Percentiles rank a stretch among this genome's conserved stretches.
These are phyloP conservation scores for Myriosclerotinia curreyana DNA, from an alignment of 2,329 filamentous ascomycete species.

Conservation along the genomic window DNA sequence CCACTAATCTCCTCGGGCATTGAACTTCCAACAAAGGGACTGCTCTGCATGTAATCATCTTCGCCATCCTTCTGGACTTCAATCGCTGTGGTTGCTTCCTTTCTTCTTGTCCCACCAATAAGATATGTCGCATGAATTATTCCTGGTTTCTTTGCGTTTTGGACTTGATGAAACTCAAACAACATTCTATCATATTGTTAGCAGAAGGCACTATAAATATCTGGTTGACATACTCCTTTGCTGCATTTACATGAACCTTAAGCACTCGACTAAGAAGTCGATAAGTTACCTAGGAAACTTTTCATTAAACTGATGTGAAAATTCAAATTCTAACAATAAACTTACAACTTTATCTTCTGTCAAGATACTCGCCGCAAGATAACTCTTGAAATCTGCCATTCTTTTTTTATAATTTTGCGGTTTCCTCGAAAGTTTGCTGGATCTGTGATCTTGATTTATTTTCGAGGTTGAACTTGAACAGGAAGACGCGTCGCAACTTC, in stretches of 20 bases:
- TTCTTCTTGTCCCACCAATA: conserved; percentile 65
- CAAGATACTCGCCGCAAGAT: conserved; percentile 39
- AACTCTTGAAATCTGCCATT: conserved; percentile 40
- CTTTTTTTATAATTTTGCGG: conserved; percentile 14
- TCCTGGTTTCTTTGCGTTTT: conserved; percentile 70
- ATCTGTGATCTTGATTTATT: conserved; percentile 21
- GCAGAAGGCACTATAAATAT: not conserved
- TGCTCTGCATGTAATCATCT: conserved; percentile 64
- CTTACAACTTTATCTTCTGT: conserved; percentile 39
- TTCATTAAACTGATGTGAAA: conserved; percentile 1
- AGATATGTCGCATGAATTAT: conserved; percentile 92
- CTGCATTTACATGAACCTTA: conserved; percentile 78
- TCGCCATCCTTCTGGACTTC: conserved; percentile 53
- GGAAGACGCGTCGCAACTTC: conserved; percentile 22
- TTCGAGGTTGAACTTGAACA: not conserved
- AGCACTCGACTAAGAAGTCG: conserved; percentile 77
- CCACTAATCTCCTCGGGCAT: conserved; percentile 52
- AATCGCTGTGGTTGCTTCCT: conserved; percentile 40
- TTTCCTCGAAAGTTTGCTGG: conserved; percentile 19
- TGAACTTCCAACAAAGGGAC: conserved; percentile 64
- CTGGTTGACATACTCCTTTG: conserved; percentile 72
- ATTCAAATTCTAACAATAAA: not conserved
- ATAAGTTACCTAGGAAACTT: conserved; percentile 71
- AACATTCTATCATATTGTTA: conserved; percentile 62
- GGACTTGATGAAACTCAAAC: conserved; percentile 76